Conservation (phyloP, 148 eudicot species). For the Dysphania ambrosioides region DNA sequence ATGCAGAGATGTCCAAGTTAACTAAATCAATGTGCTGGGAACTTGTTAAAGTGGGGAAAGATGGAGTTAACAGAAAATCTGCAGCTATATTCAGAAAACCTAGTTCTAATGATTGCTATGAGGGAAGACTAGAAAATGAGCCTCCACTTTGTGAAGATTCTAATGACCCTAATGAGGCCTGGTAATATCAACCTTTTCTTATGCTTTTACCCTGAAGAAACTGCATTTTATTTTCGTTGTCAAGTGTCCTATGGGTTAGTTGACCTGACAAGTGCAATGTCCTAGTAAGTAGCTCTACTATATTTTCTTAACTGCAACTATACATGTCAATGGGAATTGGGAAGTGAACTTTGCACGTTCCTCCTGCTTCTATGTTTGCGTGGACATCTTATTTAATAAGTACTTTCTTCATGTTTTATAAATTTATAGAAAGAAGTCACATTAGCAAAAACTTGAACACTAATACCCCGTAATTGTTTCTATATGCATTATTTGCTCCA, state of each 20-base stretch:
- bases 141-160: conserved; percentile 49
- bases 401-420: neutral
- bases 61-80: conserved; percentile 51
- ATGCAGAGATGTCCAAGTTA: conserved; percentile 51
- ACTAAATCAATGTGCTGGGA: conserved; percentile 72
- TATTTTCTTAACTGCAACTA: neutral
- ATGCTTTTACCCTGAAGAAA: neutral
- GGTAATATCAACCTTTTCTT: conserved; percentile 37
- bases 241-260: neutral
- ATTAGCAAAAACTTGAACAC: no score
- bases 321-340: neutral
- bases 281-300: neutral
- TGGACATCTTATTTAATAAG: neutral
- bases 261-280: neutral
- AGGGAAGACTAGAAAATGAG: conserved; percentile 36
- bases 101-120: conserved; percentile 61
- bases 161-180: conserved; percentile 54
- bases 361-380: neutral
- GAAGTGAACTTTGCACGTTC: neutral
- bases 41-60: conserved; percentile 39
- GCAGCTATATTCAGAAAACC: conserved; percentile 69
- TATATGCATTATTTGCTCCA: no score
- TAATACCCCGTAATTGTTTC: no score
- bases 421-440: neutral
- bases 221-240: neutral